phyloP scores from a whole-genome alignment of 768 basidiomycete genomes.

The Tephrocybe rancida region DNA sequence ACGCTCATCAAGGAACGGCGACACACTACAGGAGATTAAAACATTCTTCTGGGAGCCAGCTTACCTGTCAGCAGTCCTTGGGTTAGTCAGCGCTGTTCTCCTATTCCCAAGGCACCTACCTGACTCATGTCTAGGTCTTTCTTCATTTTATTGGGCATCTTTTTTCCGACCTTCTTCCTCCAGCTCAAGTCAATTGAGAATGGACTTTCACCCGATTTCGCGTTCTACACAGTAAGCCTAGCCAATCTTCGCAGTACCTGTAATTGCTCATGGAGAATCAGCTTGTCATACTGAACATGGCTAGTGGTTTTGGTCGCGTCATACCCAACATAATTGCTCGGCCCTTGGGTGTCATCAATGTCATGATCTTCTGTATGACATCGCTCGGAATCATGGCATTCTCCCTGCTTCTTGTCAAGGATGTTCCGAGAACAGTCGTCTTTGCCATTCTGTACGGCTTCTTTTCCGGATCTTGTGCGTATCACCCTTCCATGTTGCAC shows the following conservation, averaged over 20 bases:
- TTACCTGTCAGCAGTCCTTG: constrained; percentile 41
- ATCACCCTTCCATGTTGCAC: neutral
- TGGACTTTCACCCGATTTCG: constrained; percentile 43
- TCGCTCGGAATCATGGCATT: constrained; percentile 33
- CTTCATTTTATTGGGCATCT: constrained; percentile 39
- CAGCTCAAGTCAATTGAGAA: constrained; percentile 55
- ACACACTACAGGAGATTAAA: constrained; percentile 26
- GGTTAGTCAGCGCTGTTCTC: constrained; percentile 20
- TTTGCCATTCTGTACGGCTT: constrained; percentile 40
- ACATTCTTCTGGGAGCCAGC: constrained; percentile 42
- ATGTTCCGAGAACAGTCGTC: constrained; percentile 27
- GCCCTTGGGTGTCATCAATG: constrained; percentile 25
- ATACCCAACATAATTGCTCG: constrained; percentile 35
- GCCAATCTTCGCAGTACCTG: constrained; percentile 15
- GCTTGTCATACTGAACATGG: constrained; percentile 55
- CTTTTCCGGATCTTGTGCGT: constrained; percentile 40
- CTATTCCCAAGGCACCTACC: neutral
- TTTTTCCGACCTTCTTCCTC: constrained; percentile 56
- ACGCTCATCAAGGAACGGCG: constrained; percentile 28
- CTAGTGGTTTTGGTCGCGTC: constrained; percentile 39
- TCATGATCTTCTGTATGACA: constrained; percentile 29
- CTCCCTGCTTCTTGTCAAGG: constrained; percentile 32
- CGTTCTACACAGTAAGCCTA: constrained; percentile 55
- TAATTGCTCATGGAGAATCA: constrained; percentile 18
- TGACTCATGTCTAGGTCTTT: constrained; percentile 30